Base-by-base conservation (phyloP, 139 green algal genomes). In the Tetraselmis chui region DNA sequence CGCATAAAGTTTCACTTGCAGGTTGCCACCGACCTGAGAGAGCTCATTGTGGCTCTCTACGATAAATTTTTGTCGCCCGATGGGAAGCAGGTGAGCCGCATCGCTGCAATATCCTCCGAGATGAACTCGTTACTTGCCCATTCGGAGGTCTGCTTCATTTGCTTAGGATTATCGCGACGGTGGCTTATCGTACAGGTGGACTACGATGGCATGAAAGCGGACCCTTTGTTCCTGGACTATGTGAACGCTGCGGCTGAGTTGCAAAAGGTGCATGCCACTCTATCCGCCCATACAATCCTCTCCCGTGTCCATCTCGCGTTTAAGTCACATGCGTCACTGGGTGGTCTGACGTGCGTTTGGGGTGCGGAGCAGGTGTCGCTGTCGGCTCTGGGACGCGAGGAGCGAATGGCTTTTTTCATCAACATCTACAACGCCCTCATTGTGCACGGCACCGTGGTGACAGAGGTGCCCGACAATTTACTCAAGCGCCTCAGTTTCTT, bases 341-440 rank as follows among this genome's bases (percentile, higher is more conserved):
- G 59, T 27, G 25, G 59, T 25, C 59, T 76, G 59, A n/a, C n/a
- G n/a, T n/a, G n/a, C n/a, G n/a, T n/a, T n/a, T n/a, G n/a, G n/a
- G n/a, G n/a, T 29, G 0, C 18, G 23, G 29, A 24, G 79, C 77
- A 93, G 88, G 87, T 94, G 29, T 88, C 95, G 67, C 80, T 97
- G 1, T 77, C 79, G 0, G 79, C 81, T 0, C 87, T 98, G 75
- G 83, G 32, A 32, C 79, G 84, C 0, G 80, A 92, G 2, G 88
- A 94, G 85, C 89, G 90, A 1, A 94, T 91, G n/a, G 91, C 91
- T 1, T 95, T 98, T 83, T 96, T 90, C 82, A 95, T 98, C 89
- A 98, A 98, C 88, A 82, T 92, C 26, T 98, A 98, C 91, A 98
- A 98, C 84, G 87, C 89, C 1, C 87, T 98, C 58, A 89, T 98